phyloP scores from a whole-genome alignment of 805 yeast species.

The Suhomyces pyralidae region DNA sequence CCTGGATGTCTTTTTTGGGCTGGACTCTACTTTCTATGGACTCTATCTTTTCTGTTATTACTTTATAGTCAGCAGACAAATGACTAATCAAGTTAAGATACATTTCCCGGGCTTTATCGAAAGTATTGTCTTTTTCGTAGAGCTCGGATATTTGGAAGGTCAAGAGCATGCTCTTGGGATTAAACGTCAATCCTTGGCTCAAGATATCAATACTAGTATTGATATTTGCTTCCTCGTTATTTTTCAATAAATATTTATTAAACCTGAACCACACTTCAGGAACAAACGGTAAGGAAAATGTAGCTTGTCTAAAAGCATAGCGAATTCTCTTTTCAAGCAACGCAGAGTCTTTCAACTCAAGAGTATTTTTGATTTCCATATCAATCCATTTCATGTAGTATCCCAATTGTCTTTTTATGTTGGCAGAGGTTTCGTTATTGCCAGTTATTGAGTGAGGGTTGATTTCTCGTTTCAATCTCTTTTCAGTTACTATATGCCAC shows the following conservation, averaged over 20 bases:
- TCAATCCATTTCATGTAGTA: constrained; percentile 73
- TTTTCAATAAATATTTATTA: constrained; percentile 33
- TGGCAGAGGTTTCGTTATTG: constrained; percentile 11
- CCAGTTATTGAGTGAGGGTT: constrained; percentile 23
- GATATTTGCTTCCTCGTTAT: constrained; percentile 38
- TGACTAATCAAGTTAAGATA: constrained; percentile 51
- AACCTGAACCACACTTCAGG: constrained; percentile 79
- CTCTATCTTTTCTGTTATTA: constrained; percentile 20
- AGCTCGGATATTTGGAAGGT: constrained; percentile 66
- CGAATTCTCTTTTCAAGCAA: constrained; percentile 54
- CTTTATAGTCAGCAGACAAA: constrained; percentile 38
- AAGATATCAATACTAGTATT: constrained; percentile 47
- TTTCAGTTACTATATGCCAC: constrained; percentile 56
- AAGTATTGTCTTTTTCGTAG: constrained; percentile 56
- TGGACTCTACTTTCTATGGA: constrained; percentile 14
- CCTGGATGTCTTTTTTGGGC: background rate
- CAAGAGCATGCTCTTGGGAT: constrained; percentile 68
- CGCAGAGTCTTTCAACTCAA: constrained; percentile 51
- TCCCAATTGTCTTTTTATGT: constrained; percentile 41
- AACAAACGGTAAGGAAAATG: constrained; percentile 56
- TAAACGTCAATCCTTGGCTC: constrained; percentile 53
- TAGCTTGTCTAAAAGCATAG: constrained; percentile 71
- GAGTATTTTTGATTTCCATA: constrained; percentile 73
- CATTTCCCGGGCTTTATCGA: constrained; percentile 46
- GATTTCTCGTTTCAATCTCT: constrained; percentile 42